Evolutionary conservation across 495 filamentous ascomycete species (phyloP).

Genomic region (Penicillium crystallinum): DNA sequence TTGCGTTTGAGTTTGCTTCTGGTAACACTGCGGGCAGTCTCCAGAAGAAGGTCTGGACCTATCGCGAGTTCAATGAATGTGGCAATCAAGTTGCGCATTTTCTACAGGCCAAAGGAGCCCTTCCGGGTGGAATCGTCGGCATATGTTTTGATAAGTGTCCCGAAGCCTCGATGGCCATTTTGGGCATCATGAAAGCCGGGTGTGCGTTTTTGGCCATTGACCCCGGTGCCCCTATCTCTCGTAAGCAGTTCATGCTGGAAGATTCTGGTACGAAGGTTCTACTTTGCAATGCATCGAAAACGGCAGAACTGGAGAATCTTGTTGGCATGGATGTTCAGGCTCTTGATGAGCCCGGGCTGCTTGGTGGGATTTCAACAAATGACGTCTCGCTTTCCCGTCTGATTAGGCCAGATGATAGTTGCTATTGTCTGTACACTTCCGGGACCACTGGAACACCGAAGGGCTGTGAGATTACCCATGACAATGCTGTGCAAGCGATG

Average conservation of each 20-base stretch:
- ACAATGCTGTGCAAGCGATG: slow-evolving; percentile 35
- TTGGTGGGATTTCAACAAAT: slow-evolving; percentile 16
- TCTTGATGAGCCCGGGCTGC: slow-evolving; percentile 31
- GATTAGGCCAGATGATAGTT: slow-evolving; percentile 69
- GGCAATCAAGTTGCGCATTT: slow-evolving; percentile 38
- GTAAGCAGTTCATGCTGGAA: slow-evolving; percentile 40
- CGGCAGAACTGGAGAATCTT: slow-evolving; percentile 12
- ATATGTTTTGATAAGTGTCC: slow-evolving; percentile 41
- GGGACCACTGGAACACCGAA: slow-evolving; percentile 97
- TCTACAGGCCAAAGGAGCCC: slow-evolving; percentile 27
- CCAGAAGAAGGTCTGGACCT: slow-evolving; percentile 35
- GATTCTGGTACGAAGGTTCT: slow-evolving; percentile 26
- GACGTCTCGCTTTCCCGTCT: slow-evolving; percentile 12
- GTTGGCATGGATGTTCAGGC: slow-evolving; percentile 22
- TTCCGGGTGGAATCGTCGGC: slow-evolving; percentile 33
- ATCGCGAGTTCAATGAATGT: slow-evolving; percentile 29
- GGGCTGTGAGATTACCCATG: slow-evolving; percentile 70
- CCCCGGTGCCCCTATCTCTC: slow-evolving; percentile 38
- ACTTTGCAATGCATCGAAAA: slow-evolving; percentile 17
- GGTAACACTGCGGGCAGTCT: slow-evolving; percentile 22
- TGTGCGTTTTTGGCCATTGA: slow-evolving; percentile 71
- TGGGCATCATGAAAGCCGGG: slow-evolving; percentile 50
- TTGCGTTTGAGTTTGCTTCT: slow-evolving; percentile 39
- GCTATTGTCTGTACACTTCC: slow-evolving; percentile 95
- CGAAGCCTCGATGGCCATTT: slow-evolving; percentile 38